Evolutionary conservation across 2,329 filamentous ascomycete genomes (phyloP).

Genomic region (Aspergillus tamarii): DNA sequence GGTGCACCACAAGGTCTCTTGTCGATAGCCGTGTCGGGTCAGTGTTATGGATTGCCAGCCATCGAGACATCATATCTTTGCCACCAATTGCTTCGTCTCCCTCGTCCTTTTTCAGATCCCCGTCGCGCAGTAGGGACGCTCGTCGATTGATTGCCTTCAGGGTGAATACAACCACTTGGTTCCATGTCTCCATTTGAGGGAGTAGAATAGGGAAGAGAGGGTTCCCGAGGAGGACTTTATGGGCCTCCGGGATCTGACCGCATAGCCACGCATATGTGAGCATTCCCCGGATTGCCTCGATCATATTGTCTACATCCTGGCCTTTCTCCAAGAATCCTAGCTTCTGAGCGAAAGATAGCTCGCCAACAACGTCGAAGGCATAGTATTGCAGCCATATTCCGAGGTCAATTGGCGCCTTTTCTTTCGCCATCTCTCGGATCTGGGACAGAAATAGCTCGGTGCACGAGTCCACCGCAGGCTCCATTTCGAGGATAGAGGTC

Average conservation of each 20-base stretch:
- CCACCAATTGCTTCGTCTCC: constrained; percentile 10
- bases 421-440: constrained; percentile 17
- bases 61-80: constrained; percentile 36
- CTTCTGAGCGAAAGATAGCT: constrained; percentile 46
- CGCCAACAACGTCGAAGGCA: constrained; percentile 47
- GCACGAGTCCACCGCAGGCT: constrained; percentile 31
- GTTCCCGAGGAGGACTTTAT: constrained; percentile 25
- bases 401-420: constrained; percentile 15
- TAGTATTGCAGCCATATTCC: constrained; percentile 35
- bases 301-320: constrained; percentile 42
- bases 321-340: constrained; percentile 48
- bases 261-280: constrained; percentile 33
- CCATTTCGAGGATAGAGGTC: constrained; percentile 30
- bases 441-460: constrained; percentile 23
- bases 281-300: constrained; percentile 33
- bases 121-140: constrained; percentile 26
- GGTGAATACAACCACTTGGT: constrained; percentile 36
- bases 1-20: constrained; percentile 32
- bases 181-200: constrained; percentile 40
- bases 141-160: constrained; percentile 37
- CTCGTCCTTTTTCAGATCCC: background rate
- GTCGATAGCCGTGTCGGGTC: constrained; percentile 34
- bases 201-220: constrained; percentile 33
- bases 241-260: background rate
- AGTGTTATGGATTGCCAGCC: constrained; percentile 30